These are phyloP conservation scores for Hemisphaericaspora subhashii DNA, from an alignment of 1,139 yeast species.

Conservation along the genomic window DNA sequence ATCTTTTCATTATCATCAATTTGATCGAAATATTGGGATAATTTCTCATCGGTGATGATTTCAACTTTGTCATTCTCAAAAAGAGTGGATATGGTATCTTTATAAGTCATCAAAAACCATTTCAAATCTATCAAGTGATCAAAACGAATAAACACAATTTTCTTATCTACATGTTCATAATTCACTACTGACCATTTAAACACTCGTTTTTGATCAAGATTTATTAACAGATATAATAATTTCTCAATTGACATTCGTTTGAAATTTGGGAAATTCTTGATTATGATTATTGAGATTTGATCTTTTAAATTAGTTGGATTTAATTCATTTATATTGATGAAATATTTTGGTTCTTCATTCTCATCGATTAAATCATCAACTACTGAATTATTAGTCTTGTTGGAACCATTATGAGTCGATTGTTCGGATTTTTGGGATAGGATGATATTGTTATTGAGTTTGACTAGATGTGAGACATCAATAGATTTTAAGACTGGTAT, in stretches of 20 bases:
- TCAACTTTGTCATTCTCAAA: not conserved
- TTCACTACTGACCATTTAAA: conserved; percentile 31
- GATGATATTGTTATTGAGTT: conserved; percentile 24
- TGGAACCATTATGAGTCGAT: conserved; percentile 4
- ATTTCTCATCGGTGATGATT: conserved; percentile 7
- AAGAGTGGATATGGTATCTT: not conserved
- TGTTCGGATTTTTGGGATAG: conserved; percentile 8
- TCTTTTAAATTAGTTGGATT: conserved; percentile 34
- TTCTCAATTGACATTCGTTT: conserved; percentile 30
- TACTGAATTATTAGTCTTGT: not conserved
- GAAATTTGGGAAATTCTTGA: conserved; percentile 36
- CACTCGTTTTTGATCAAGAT: not conserved
- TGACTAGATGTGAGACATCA: conserved; percentile 25
- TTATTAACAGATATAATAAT: conserved; percentile 19
- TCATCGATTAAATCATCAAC: conserved; percentile 11
- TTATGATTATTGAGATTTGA: conserved; percentile 36
- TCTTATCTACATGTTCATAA: conserved; percentile 27
- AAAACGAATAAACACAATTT: conserved; percentile 30
- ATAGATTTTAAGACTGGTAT: conserved; percentile 24
- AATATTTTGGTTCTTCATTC: conserved; percentile 16
- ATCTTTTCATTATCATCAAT: not conserved
- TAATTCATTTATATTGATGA: conserved; percentile 27
- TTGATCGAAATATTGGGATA: not conserved
- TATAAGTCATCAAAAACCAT: conserved; percentile 14
- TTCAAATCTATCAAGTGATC: conserved; percentile 15